Conservation (phyloP, 108 stramenopile genomes). For the Epipyxis sp. region DNA sequence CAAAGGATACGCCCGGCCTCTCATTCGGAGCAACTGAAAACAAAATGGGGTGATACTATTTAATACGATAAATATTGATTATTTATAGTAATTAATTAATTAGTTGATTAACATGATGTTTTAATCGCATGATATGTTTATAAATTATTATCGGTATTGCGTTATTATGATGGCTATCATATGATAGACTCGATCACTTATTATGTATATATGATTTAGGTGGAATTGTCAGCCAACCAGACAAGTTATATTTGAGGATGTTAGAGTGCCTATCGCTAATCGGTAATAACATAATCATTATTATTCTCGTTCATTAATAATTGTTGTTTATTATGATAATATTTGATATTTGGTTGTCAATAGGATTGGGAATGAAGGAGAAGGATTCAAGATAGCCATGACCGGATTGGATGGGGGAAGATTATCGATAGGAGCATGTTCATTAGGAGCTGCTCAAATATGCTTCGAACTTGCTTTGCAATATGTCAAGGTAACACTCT, state of each 20-base stretch:
- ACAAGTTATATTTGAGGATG: conserved; percentile 41
- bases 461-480: conserved; percentile 38
- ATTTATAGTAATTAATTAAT: too few relatives aligned
- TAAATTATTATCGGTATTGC: conserved; percentile 1
- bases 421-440: conserved; percentile 44
- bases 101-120: not conserved
- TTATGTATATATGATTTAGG: too few relatives aligned
- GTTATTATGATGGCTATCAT: too few relatives aligned
- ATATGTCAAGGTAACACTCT: conserved; percentile 23
- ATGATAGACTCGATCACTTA: too few relatives aligned
- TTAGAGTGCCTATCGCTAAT: conserved; percentile 45
- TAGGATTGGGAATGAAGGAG: conserved; percentile 46
- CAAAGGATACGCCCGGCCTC: conserved; percentile 48
- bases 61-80: too few relatives aligned
- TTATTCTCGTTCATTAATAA: too few relatives aligned
- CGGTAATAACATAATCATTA: too few relatives aligned
- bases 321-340: too few relatives aligned
- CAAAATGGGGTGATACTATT: conserved; percentile 45
- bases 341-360: too few relatives aligned
- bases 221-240: conserved; percentile 54
- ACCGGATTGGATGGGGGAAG: conserved; percentile 50
- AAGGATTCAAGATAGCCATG: conserved; percentile 55
- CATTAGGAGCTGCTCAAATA: conserved; percentile 42
- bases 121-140: not conserved
- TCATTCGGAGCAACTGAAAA: conserved; percentile 51